Evolutionary conservation across 2,329 filamentous ascomycete species (phyloP).

Genomic region (Colletotrichum sp.): DNA sequence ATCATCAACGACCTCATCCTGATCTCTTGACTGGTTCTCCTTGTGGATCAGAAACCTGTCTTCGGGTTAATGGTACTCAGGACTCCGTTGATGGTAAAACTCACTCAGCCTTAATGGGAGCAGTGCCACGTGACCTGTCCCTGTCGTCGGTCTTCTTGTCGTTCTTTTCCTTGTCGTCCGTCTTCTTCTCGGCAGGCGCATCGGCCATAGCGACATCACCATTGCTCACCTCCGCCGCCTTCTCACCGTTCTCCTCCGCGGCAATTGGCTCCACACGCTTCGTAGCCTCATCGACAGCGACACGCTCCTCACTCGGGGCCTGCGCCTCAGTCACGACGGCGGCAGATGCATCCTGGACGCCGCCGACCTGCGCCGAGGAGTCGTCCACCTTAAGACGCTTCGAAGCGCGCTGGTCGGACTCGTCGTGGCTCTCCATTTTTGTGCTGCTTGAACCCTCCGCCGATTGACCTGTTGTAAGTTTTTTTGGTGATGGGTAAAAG

Average conservation of each 20-base stretch:
- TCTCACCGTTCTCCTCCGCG: constrained; percentile 12
- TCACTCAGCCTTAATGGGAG: constrained; percentile 42
- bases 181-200: neutral
- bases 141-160: constrained; percentile 17
- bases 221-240: neutral
- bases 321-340: neutral
- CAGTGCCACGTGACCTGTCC: constrained; percentile 29
- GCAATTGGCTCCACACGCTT: constrained; percentile 2
- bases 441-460: neutral
- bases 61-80: neutral
- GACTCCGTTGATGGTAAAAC: constrained; percentile 4
- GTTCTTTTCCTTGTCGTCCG: neutral
- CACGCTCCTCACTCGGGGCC: neutral
- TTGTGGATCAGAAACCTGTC: constrained; percentile 36
- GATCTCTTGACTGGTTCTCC: constrained; percentile 57
- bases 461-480: neutral
- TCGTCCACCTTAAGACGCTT: constrained; percentile 26
- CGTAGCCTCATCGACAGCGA: constrained; percentile 7
- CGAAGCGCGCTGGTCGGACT: constrained; percentile 23
- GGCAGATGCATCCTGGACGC: neutral
- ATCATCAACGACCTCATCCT: constrained; percentile 49
- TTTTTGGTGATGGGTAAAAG: neutral
- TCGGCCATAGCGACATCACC: constrained; percentile 13
- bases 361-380: neutral
- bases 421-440: constrained; percentile 15